These are phyloP conservation scores for Amaranthus hypochondriacus DNA, from an alignment of 148 eudicot species.

Conservation along the genomic window DNA sequence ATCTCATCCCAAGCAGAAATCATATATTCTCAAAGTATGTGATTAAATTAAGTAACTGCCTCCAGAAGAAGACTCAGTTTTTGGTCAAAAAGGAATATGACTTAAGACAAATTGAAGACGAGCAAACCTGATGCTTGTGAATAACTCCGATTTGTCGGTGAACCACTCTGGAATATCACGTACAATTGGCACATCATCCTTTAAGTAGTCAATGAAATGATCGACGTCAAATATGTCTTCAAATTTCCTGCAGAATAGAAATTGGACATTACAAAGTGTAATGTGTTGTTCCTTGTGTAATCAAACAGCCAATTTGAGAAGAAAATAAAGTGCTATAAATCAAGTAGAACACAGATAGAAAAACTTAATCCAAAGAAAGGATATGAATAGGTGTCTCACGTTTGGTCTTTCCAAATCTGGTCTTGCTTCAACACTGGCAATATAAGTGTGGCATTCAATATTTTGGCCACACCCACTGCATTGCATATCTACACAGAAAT, in stretches of 20 bases:
- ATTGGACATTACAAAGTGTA: neutral
- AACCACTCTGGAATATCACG: constrained; percentile 99
- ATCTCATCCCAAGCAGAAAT: too few species aligned
- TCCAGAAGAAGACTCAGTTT: neutral
- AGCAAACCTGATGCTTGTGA: constrained; percentile 79
- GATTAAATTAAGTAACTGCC: neutral
- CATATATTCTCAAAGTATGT: too few species aligned
- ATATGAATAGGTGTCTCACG: constrained; percentile 49
- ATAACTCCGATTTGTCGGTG: constrained; percentile 81
- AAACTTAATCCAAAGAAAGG: neutral
- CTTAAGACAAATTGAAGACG: neutral
- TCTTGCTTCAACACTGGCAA: constrained; percentile 98
- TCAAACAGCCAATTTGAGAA: neutral
- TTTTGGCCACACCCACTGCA: constrained; percentile 98
- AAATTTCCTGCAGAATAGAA: constrained; percentile 59
- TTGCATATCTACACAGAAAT: constrained; percentile 75
- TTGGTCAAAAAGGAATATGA: neutral
- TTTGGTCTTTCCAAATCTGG: constrained; percentile 99
- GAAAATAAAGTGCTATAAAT: neutral
- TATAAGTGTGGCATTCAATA: constrained; percentile 91
- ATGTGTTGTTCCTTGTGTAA: neutral
- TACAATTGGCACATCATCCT: constrained; percentile 86
- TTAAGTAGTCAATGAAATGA: constrained; percentile 96
- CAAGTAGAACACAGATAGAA: neutral
- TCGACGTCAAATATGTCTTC: constrained; percentile 99